phyloP scores from a whole-genome alignment of 2,329 filamentous ascomycete species.

The Alternaria sp. region DNA sequence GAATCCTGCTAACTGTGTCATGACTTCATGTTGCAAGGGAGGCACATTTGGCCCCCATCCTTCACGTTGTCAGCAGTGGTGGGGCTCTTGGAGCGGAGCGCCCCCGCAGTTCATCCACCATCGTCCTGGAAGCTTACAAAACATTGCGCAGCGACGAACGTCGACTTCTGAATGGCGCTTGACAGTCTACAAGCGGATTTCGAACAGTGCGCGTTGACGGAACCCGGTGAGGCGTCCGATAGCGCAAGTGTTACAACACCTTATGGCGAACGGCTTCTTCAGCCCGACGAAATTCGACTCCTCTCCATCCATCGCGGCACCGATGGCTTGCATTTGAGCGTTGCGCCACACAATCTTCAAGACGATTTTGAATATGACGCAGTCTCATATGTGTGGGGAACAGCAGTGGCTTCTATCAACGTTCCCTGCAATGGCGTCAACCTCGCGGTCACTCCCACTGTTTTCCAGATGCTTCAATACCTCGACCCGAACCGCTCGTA shows the following conservation, averaged over 20 bases:
- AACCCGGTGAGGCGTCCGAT: background rate
- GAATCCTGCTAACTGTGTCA: background rate
- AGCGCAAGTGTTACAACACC: background rate
- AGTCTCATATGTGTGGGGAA: background rate
- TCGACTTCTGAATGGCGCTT: background rate
- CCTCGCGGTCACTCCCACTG: background rate
- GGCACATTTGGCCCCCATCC: background rate
- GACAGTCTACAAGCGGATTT: background rate
- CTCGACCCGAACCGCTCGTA: fast-evolving
- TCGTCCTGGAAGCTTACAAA: background rate
- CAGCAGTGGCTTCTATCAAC: background rate
- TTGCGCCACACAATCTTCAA: background rate
- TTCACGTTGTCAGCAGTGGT: background rate
- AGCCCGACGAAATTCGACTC: background rate
- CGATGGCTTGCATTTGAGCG: background rate
- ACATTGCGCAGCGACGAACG: background rate
- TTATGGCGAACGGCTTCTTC: background rate
- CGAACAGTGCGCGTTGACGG: background rate
- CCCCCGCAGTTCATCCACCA: background rate
- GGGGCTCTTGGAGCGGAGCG: background rate
- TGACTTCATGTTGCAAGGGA: background rate
- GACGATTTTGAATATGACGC: background rate
- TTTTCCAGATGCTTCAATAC: background rate
- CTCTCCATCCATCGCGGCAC: background rate
- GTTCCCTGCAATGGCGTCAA: background rate